Evolutionary conservation across 768 basidiomycete genomes (phyloP).

Genomic region (Leccinum rimulosum): DNA sequence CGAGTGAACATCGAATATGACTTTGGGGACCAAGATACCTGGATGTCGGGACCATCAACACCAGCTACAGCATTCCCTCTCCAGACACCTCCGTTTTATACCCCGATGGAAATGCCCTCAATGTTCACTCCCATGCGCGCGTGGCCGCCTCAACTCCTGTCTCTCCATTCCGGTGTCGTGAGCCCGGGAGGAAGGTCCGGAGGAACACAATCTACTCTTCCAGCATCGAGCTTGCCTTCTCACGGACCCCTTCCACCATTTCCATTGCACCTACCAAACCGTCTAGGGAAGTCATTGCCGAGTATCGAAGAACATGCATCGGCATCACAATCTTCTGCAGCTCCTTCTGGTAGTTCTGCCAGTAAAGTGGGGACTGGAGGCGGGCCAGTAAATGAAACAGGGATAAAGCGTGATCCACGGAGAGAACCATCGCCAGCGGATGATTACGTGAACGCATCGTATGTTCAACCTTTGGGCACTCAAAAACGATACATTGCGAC

Average conservation of each 20-base stretch:
- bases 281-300: conserved; percentile 11
- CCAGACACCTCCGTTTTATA: conserved; percentile 26
- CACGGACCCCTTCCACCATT: conserved; percentile 11
- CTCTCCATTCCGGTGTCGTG: neutral
- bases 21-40: conserved; percentile 18
- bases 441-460: conserved; percentile 96
- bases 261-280: conserved; percentile 20
- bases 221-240: conserved; percentile 1
- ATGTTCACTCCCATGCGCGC: conserved; percentile 11
- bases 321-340: neutral
- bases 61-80: conserved; percentile 23
- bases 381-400: neutral
- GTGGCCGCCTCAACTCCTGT: conserved; percentile 5
- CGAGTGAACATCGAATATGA: conserved; percentile 25
- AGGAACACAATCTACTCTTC: conserved; percentile 6
- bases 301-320: conserved; percentile 15
- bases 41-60: conserved; percentile 21
- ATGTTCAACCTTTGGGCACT: conserved; percentile 85
- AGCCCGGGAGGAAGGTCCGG: conserved; percentile 5
- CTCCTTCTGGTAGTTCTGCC: neutral
- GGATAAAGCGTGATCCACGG: conserved; percentile 8
- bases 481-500: conserved; percentile 88
- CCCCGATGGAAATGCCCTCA: conserved; percentile 24
- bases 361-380: neutral
- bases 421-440: conserved; percentile 47